Evolutionary conservation across 176 grass and related monocot species (phyloP).

Genomic region (Zea luxurians): DNA sequence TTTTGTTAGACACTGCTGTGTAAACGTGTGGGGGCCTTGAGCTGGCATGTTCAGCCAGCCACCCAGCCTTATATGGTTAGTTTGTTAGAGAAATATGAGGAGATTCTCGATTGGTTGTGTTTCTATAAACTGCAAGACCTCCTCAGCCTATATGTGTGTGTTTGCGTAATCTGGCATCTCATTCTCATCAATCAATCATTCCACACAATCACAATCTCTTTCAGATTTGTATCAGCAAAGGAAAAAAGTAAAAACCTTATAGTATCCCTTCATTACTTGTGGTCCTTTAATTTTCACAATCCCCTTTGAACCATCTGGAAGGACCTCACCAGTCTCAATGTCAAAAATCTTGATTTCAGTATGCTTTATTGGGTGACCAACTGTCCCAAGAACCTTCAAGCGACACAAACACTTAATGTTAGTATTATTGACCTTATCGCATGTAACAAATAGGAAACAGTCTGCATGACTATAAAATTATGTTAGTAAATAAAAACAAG

Average conservation of each 20-base stretch:
- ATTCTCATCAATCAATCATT: no score
- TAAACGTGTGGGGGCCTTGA: no score
- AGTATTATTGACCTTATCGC: constrained; percentile 21
- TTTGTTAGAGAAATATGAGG: no score
- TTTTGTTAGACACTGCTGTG: no score
- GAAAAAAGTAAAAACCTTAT: constrained; percentile 64
- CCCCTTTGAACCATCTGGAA: constrained; percentile 93
- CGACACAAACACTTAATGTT: constrained; percentile 29
- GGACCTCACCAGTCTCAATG: constrained; percentile 51
- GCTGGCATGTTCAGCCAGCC: no score
- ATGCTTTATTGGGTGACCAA: constrained; percentile 72
- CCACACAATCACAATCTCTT: no score
- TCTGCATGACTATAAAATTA: neutral
- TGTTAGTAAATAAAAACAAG: neutral
- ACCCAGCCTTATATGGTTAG: no score
- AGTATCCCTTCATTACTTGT: constrained; percentile 95
- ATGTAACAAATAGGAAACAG: constrained; percentile 8
- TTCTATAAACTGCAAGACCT: no score
- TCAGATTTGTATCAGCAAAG: constrained; percentile 8
- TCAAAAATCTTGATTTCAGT: constrained; percentile 87
- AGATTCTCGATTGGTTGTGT: no score
- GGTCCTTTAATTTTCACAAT: constrained; percentile 87
- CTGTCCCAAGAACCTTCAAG: constrained; percentile 86
- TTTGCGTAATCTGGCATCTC: no score
- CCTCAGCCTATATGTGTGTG: no score